Percentiles rank a stretch among this genome's conserved stretches.
phyloP scores from a whole-genome alignment of 805 yeast species.

The Komagataella populi region DNA sequence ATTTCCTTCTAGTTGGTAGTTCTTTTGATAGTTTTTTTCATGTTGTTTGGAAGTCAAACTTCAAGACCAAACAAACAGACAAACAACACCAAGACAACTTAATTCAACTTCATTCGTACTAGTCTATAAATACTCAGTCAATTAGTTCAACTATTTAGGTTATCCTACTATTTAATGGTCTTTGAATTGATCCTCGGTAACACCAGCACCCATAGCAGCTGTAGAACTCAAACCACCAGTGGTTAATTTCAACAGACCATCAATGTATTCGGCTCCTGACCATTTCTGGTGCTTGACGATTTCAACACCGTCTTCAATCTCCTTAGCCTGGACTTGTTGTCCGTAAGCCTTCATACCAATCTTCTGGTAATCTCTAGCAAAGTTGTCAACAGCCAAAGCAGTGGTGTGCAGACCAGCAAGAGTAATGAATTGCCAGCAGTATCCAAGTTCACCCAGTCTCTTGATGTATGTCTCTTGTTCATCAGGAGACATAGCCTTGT shows the following conservation, averaged over 20 bases:
- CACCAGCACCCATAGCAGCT: constrained; percentile 98
- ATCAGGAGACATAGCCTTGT: constrained; percentile 72
- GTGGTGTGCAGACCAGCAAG: constrained; percentile 95
- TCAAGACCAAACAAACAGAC: no score
- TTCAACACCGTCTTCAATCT: constrained; percentile 81
- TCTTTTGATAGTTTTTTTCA: background rate
- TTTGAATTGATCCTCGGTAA: constrained; percentile 92
- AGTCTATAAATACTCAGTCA: background rate
- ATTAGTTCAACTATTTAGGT: background rate
- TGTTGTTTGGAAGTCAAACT: no score
- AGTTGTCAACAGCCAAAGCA: constrained; percentile 81
- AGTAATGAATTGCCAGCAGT: constrained; percentile 95
- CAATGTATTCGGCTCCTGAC: constrained; percentile 98
- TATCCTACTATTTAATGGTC: background rate
- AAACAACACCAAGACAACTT: no score
- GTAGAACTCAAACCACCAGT: constrained; percentile 93
- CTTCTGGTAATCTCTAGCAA: constrained; percentile 63
- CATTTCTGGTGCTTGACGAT: constrained; percentile 97
- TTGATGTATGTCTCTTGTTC: constrained; percentile 87
- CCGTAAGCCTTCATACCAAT: constrained; percentile 96
- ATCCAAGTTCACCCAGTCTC: constrained; percentile 80
- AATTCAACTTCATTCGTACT: background rate
- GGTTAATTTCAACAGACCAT: constrained; percentile 75
- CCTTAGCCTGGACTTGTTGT: constrained; percentile 71
- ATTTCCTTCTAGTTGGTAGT: background rate